Conservation (phyloP, 1,284 basidiomycete species). For the Irpex lacteus region DNA sequence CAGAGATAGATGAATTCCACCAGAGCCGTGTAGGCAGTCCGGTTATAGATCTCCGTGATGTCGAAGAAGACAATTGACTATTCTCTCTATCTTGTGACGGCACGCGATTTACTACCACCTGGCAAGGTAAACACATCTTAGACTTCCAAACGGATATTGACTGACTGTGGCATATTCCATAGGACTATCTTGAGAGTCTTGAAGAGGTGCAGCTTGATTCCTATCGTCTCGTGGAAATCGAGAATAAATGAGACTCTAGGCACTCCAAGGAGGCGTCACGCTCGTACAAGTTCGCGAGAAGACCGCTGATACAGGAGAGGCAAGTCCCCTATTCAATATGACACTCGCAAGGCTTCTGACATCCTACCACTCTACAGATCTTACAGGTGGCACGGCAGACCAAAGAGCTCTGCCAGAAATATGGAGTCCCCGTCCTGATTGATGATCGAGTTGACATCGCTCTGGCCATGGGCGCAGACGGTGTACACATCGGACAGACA, state of each 20-base stretch:
- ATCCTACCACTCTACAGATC: conserved; percentile 50
- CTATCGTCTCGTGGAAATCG: conserved; percentile 6
- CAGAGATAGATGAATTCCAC: not conserved
- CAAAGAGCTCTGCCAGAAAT: conserved; percentile 76
- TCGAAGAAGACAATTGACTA: conserved; percentile 51
- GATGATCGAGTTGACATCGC: conserved; percentile 92
- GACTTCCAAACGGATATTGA: not conserved
- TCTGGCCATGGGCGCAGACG: conserved; percentile 72
- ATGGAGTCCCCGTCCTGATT: conserved; percentile 85
- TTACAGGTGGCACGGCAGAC: conserved; percentile 72
- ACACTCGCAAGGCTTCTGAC: not conserved
- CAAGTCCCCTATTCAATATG: conserved; percentile 21
- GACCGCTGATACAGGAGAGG: conserved; percentile 74
- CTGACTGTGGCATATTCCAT: not conserved
- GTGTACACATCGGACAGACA: conserved; percentile 89
- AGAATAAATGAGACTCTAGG: conserved; percentile 36
- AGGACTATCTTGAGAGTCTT: conserved; percentile 77
- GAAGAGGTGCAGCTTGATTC: conserved; percentile 56
- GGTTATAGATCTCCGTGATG: conserved; percentile 6
- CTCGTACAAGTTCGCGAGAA: conserved; percentile 92
- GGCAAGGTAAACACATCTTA: conserved; percentile 54
- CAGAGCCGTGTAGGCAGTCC: no score
- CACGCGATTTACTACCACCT: conserved; percentile 75
- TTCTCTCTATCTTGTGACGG: conserved; percentile 86
- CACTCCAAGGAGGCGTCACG: conserved; percentile 84